Evolutionary conservation across 305 asterid genomes (phyloP).

Genomic region (Plantago lanceolata): DNA sequence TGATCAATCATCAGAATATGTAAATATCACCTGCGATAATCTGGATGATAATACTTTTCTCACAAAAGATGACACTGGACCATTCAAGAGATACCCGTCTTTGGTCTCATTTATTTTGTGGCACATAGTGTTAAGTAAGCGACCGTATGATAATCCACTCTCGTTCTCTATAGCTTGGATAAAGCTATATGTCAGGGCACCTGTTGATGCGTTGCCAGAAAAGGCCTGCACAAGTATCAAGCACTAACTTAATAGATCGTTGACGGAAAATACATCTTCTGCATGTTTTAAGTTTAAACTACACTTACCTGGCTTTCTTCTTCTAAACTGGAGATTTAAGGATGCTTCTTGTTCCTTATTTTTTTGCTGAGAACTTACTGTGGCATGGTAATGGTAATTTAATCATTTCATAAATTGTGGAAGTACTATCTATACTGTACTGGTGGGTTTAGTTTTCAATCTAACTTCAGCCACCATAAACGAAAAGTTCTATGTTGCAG

Average conservation of each 20-base stretch:
- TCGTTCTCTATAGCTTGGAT: conserved; percentile 45
- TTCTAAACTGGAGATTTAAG: not conserved
- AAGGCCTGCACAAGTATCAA: conserved; percentile 37
- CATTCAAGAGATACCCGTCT: conserved; percentile 22
- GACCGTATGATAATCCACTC: conserved; percentile 44
- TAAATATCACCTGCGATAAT: conserved; percentile 30
- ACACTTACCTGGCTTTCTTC: not conserved
- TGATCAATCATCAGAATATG: not conserved
- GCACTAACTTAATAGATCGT: conserved; percentile 7
- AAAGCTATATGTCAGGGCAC: conserved; percentile 60
- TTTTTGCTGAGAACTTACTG: not conserved
- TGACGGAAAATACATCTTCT: conserved; percentile 4
- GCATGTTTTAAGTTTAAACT: conserved; percentile 8
- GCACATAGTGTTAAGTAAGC: conserved; percentile 40
- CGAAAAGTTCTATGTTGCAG: not conserved
- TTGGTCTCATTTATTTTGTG: conserved; percentile 29
- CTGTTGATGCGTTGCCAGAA: conserved; percentile 41
- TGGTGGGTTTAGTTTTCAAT: conserved; percentile 9
- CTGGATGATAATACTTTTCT: conserved; percentile 22
- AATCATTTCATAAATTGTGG: too few relatives aligned
- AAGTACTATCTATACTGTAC: too few relatives aligned
- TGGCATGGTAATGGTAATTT: not conserved
- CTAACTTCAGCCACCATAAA: not conserved
- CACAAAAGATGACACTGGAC: conserved; percentile 31
- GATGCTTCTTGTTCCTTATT: not conserved